Conservation (phyloP, 2,329 filamentous ascomycete species). For the Phyllosticta paracitricarpa region DNA sequence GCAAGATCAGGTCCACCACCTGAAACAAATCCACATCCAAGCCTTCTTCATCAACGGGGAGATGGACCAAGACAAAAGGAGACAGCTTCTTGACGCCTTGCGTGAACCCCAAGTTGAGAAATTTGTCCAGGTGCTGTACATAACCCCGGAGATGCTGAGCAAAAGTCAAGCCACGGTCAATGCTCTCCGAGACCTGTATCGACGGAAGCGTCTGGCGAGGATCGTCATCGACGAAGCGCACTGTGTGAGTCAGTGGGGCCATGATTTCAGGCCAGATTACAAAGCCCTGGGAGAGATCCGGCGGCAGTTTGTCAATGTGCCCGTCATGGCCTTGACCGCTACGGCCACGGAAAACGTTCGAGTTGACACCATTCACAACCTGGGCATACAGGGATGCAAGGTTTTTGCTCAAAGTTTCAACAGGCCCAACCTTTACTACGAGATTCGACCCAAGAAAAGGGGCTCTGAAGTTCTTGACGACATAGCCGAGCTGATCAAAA, state of each 20-base stretch:
- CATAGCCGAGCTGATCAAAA: conserved; percentile 58
- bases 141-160: conserved; percentile 93
- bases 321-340: conserved; percentile 89
- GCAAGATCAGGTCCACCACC: conserved; percentile 89
- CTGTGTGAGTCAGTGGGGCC: conserved; percentile 98
- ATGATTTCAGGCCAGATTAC: conserved; percentile 95
- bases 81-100: conserved; percentile 56
- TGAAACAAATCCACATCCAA: conserved; percentile 63
- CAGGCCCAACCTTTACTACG: conserved; percentile 85
- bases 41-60: conserved; percentile 78
- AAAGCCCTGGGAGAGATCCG: conserved; percentile 72
- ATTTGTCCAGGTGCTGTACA: conserved; percentile 77
- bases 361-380: conserved; percentile 79
- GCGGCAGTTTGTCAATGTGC: conserved; percentile 62
- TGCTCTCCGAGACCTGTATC: conserved; percentile 58
- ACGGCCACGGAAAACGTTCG: conserved; percentile 93
- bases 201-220: conserved; percentile 64
- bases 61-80: conserved; percentile 51
- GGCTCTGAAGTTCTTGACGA: conserved; percentile 42
- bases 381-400: conserved; percentile 70
- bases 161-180: conserved; percentile 63
- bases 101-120: conserved; percentile 57
- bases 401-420: conserved; percentile 92
- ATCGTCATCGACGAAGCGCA: conserved; percentile 98
- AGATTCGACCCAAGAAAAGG: conserved; percentile 64